Evolutionary conservation across 2,329 filamentous ascomycete genomes (phyloP).

Genomic region (Neofusicoccum sp.): DNA sequence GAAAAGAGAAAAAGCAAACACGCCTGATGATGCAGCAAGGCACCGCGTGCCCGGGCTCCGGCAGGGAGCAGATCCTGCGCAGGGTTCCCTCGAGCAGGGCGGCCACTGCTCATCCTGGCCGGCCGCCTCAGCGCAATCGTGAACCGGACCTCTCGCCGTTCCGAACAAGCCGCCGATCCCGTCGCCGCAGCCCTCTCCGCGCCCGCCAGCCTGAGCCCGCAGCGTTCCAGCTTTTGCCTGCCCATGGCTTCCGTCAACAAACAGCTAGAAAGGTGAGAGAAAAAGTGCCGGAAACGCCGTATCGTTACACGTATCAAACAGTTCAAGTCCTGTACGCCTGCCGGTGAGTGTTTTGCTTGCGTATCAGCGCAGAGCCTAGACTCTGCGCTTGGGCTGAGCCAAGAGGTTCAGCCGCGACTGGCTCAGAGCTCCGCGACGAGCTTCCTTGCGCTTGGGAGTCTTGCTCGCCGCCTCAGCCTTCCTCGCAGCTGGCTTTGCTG

Average conservation of each 20-base stretch:
- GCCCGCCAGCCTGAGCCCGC: neutral
- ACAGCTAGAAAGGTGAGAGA: neutral
- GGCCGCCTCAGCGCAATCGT: neutral
- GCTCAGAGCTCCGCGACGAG: conserved; percentile 33
- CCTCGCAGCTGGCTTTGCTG: conserved; percentile 30
- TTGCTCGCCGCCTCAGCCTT: conserved; percentile 26
- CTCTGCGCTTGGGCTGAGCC: conserved; percentile 37
- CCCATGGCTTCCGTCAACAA: conserved; percentile 2
- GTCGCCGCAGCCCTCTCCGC: neutral
- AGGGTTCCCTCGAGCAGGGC: conserved; percentile 1
- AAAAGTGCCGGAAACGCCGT: conserved; percentile 2
- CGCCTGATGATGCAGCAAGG: neutral
- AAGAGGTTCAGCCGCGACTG: conserved; percentile 38
- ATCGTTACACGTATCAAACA: conserved; percentile 1
- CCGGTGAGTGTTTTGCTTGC: neutral
- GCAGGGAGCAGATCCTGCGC: conserved; percentile 3
- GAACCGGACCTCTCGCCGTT: neutral
- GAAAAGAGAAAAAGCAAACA: neutral
- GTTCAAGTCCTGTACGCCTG: neutral
- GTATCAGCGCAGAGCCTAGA: neutral
- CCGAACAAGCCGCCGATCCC: neutral
- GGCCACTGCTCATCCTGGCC: neutral
- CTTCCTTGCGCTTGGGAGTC: conserved; percentile 23
- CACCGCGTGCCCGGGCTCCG: neutral
- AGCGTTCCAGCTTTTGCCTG: neutral